These are phyloP conservation scores for Arabis alpina DNA, from an alignment of 345 rosid genomes.

Conservation along the genomic window DNA sequence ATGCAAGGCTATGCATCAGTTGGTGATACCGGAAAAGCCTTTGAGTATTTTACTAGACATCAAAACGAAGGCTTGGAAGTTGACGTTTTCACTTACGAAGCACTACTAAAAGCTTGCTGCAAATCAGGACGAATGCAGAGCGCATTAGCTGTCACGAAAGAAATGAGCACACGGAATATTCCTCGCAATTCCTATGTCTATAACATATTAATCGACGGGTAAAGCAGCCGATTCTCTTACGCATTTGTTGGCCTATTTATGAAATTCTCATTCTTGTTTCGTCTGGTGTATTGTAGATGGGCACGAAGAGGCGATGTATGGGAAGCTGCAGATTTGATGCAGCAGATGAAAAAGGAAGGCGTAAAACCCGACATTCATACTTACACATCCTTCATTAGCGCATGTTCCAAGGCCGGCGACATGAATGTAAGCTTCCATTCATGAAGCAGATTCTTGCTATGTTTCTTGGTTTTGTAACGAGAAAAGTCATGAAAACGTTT, in stretches of 20 bases:
- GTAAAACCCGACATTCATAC: slow-evolving; percentile 91
- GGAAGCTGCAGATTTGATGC: slow-evolving; percentile 97
- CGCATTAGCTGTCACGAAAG: slow-evolving; percentile 94
- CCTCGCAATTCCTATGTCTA: slow-evolving; percentile 80
- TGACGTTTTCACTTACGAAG: slow-evolving; percentile 86
- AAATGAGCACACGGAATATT: slow-evolving; percentile 80
- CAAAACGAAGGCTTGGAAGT: slow-evolving; percentile 85
- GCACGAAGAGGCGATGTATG: slow-evolving; percentile 97
- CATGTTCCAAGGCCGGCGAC: slow-evolving; percentile 96
- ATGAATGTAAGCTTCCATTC: slow-evolving; percentile 61
- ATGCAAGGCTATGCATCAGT: slow-evolving; percentile 97
- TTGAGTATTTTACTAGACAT: slow-evolving; percentile 77
- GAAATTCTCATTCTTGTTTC: not conserved
- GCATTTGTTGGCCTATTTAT: slow-evolving; percentile 6
- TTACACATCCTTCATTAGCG: slow-evolving; percentile 91
- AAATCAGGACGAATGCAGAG: slow-evolving; percentile 99
- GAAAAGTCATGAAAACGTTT: slow-evolving; percentile 9
- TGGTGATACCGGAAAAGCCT: slow-evolving; percentile 94
- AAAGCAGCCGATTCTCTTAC: slow-evolving; percentile 7
- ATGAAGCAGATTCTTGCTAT: slow-evolving; percentile 4
- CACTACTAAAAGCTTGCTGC: slow-evolving; percentile 96
- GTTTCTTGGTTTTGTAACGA: slow-evolving; percentile 4
- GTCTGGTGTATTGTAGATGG: slow-evolving; percentile 62
- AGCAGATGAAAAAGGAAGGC: slow-evolving; percentile 86
- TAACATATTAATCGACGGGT: slow-evolving; percentile 97